Conservation (phyloP, 2,329 filamentous ascomycete species). For the Lithohypha guttulata region DNA sequence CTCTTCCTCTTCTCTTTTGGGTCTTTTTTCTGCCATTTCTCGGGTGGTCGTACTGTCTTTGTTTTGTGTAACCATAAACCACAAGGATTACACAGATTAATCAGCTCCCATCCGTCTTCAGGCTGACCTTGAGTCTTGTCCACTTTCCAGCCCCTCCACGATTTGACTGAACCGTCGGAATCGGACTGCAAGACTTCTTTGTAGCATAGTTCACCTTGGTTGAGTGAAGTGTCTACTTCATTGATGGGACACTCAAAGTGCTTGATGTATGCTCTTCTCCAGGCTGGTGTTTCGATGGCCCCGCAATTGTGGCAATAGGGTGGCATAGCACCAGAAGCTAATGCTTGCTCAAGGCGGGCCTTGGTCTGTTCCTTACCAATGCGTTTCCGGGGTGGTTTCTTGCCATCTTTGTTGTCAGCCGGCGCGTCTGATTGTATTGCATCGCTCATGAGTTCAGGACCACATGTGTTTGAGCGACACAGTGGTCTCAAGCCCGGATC, state of each 20-base stretch:
- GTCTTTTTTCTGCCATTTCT: constrained; percentile 65
- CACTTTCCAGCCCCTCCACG: constrained; percentile 64
- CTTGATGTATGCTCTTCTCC: constrained; percentile 86
- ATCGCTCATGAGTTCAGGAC: constrained; percentile 34
- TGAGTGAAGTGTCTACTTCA: constrained; percentile 60
- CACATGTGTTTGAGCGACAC: constrained; percentile 35
- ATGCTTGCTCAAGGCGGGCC: constrained; percentile 44
- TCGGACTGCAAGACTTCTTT: constrained; percentile 58
- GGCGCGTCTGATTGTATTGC: constrained; percentile 32
- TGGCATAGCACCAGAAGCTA: constrained; percentile 73
- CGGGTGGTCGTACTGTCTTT: constrained; percentile 68
- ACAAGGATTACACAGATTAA: constrained; percentile 86
- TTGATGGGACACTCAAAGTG: constrained; percentile 58
- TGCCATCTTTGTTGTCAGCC: constrained; percentile 25
- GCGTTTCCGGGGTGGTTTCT: constrained; percentile 49
- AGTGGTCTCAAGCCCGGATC: constrained; percentile 39
- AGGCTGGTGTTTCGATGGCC: constrained; percentile 89
- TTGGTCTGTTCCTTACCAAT: constrained; percentile 53
- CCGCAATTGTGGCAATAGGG: constrained; percentile 88
- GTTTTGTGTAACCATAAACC: constrained; percentile 91
- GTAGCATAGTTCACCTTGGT: constrained; percentile 62
- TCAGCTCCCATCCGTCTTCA: constrained; percentile 58
- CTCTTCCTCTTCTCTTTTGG: constrained; percentile 33
- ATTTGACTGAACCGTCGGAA: constrained; percentile 49
- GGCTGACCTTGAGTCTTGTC: constrained; percentile 59